Base-by-base conservation (phyloP, 768 basidiomycete genomes). In the Hypholoma sublateritium region DNA sequence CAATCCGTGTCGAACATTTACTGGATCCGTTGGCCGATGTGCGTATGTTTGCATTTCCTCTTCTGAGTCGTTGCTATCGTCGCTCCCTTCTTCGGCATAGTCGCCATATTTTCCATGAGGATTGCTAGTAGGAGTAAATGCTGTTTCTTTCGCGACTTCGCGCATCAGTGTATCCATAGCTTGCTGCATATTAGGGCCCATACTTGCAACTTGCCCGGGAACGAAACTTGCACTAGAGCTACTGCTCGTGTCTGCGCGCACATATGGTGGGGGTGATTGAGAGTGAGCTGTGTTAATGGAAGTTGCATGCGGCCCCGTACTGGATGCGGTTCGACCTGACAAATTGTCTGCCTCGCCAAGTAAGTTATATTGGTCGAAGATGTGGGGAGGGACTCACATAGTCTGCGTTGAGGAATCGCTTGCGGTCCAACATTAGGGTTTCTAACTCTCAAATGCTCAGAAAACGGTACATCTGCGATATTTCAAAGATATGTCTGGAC, bases 391-490 rank as follows among this genome's bases (percentile, higher is more conserved):
- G 4, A 52, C 41, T 16, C n/a, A 53, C 41, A 14, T 4, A 25
- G 28, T 19, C 22, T 32, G 4, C 35, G 24, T 7, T 42, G 37
- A 22, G 28, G 19, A 17, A 28, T 32, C 11, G 42, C 43, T 22
- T 32, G 42, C n/a, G 52, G 41, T 12, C 52, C 52, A 6, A 51
- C 37, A 51, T 24, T 41, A 16, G 50, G 50, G 9, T 51, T 51
- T 51, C 22, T 41, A 17, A 21, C 3, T 5, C 11, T 9, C 9
- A 22, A 22, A 51, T 16, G 22, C 0, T 9, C 37, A 16, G 50
- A 22, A 24, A 16, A 22, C 12, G 37, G 50, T 16, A 41, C 22
- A 25, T 24, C 50, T 51, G 14, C 14, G 13, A 17, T 41, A 17
- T 41, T 9, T 41, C 13, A 41, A 41, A 9, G 17, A 16, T 9